Percentiles rank a stretch among this genome's conserved stretches.
These are phyloP conservation scores for Paecilomyces formosus DNA, from an alignment of 2,329 filamentous ascomycete genomes.

Conservation along the genomic window DNA sequence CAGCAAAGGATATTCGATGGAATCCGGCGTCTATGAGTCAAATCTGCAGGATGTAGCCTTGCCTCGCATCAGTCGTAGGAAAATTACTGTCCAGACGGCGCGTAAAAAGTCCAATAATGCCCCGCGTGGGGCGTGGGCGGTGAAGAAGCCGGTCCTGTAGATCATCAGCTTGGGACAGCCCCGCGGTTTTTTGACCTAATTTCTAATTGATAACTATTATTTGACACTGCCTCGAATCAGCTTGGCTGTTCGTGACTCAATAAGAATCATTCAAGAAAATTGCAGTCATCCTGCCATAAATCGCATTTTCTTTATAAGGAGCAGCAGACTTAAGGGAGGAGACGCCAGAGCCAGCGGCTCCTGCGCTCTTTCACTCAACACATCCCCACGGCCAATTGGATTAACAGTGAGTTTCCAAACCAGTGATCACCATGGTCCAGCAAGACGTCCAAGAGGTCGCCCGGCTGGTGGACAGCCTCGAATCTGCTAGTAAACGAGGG, in stretches of 20 bases:
- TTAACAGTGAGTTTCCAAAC: background rate
- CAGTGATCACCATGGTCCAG: slow-evolving; percentile 43
- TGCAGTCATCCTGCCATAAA: background rate
- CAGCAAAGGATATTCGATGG: background rate
- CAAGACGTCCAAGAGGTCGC: slow-evolving; percentile 65
- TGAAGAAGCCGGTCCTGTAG: background rate
- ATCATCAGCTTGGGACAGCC: background rate
- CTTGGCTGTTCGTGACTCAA: background rate
- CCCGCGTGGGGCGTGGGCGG: background rate
- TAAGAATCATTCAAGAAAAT: background rate
- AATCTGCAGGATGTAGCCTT: background rate
- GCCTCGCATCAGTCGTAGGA: background rate
- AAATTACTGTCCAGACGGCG: background rate
- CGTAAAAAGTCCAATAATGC: background rate
- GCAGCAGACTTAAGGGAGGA: background rate
- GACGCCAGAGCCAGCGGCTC: slow-evolving; percentile 5
- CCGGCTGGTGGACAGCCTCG: slow-evolving; percentile 58
- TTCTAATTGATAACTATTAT: background rate
- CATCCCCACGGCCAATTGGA: background rate
- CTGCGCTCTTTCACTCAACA: background rate
- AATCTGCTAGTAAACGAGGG: slow-evolving; percentile 44
- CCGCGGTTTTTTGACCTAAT: background rate
- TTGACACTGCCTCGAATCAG: background rate
- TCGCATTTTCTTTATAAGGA: background rate
- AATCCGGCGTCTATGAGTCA: background rate